Conservation (phyloP, 345 rosid species). For the Citrus inodora region DNA sequence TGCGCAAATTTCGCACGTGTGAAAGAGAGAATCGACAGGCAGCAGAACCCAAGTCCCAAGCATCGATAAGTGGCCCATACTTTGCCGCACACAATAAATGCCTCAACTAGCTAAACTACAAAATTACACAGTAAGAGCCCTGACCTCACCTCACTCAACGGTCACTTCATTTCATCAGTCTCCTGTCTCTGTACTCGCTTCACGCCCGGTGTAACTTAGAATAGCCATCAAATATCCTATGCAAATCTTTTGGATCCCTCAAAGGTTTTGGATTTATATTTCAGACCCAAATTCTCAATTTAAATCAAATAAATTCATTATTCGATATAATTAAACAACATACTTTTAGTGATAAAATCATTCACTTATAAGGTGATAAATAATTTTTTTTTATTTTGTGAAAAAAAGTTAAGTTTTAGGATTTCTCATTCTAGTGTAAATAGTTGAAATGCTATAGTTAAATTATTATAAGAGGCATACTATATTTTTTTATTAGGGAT, state of each 20-base stretch:
- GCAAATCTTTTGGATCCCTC: neutral
- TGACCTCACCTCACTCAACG: neutral
- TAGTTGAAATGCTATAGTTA: no score
- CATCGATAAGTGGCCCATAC: neutral
- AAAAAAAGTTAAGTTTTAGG: no score
- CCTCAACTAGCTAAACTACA: neutral
- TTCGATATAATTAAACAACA: no score
- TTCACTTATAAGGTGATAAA: no score
- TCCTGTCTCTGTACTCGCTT: neutral
- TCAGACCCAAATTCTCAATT: neutral
- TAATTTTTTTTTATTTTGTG: no score
- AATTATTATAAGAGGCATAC: no score
- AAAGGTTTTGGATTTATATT: neutral
- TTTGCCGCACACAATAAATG: conserved; percentile 2
- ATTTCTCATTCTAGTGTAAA: no score
- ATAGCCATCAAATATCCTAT: neutral
- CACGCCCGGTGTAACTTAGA: neutral
- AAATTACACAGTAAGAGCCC: neutral
- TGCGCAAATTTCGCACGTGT: neutral
- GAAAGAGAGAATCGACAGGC: neutral
- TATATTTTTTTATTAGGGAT: no score
- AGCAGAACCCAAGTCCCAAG: neutral
- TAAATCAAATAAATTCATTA: neutral
- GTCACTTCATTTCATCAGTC: neutral
- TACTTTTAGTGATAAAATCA: neutral